A percentile compares a stretch with the other conserved stretches of the same genome.
Evolutionary conservation across 371 early-diverging fungal genomes (phyloP).

Genomic region (Mortierella sp.): DNA sequence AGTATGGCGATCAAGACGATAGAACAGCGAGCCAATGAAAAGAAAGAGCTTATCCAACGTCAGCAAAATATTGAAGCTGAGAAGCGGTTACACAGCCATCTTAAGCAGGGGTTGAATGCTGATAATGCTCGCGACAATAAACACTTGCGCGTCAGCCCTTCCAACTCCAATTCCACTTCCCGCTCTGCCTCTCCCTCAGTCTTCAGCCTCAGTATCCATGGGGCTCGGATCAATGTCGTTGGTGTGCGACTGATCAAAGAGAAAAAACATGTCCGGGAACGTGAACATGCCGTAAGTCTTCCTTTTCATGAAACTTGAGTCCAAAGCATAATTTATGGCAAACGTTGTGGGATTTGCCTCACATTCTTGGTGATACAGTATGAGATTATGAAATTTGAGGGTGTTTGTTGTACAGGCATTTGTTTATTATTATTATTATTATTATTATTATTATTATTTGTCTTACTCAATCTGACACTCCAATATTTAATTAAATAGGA

Average conservation of each 20-base stretch:
- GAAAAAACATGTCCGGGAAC: slow-evolving; percentile 48
- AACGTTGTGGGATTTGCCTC: background rate
- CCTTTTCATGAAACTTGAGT: background rate
- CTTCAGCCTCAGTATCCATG: slow-evolving; percentile 21
- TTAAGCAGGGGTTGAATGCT: background rate
- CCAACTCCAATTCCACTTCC: background rate
- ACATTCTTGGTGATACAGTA: background rate
- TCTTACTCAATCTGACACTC: background rate
- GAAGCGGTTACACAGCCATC: background rate
- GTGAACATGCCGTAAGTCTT: slow-evolving; percentile 45
- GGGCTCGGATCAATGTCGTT: slow-evolving; percentile 44
- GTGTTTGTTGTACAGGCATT: too few relatives aligned
- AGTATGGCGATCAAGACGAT: slow-evolving; percentile 53
- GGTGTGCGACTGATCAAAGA: slow-evolving; percentile 37
- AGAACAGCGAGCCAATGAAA: slow-evolving; percentile 49
- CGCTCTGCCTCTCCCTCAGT: background rate
- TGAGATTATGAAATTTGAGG: too few relatives aligned
- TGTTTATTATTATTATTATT: background rate
- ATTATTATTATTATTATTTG: background rate
- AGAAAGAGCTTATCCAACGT: slow-evolving; percentile 14
- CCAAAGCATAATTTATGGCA: too few relatives aligned
- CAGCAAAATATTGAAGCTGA: slow-evolving; percentile 1
- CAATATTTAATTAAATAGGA: slow-evolving; percentile 23
- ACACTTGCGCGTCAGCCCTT: background rate
- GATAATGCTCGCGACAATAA: slow-evolving; percentile 8